Evolutionary conservation across 768 basidiomycete genomes (phyloP).

Genomic region (Pholiota microspora): DNA sequence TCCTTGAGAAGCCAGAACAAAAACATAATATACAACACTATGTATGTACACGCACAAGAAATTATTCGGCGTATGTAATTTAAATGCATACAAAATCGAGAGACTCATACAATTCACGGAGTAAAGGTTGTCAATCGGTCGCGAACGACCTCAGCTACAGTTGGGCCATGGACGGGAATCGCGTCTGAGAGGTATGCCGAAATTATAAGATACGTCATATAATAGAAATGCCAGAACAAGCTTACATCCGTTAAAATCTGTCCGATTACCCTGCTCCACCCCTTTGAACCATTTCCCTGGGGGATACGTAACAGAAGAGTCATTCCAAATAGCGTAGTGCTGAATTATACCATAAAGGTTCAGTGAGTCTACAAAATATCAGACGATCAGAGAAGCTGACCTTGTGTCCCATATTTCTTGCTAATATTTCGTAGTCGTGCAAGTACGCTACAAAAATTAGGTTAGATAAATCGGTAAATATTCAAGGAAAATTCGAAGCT

Average conservation of each 20-base stretch:
- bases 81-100: no score
- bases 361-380: neutral
- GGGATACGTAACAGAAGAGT: constrained; percentile 16
- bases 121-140: constrained; percentile 37
- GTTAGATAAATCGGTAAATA: neutral
- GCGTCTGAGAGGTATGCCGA: constrained; percentile 11
- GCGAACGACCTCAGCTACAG: constrained; percentile 56
- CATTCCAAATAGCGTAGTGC: constrained; percentile 25
- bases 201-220: neutral
- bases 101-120: neutral
- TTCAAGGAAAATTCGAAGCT: neutral
- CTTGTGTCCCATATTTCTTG: constrained; percentile 39
- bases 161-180: constrained; percentile 64
- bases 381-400: constrained; percentile 19
- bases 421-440: constrained; percentile 39
- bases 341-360: neutral
- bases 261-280: constrained; percentile 6
- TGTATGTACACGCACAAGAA: no score
- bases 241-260: constrained; percentile 14
- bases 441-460: constrained; percentile 22
- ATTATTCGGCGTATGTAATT: no score
- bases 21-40: neutral
- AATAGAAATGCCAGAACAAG: neutral
- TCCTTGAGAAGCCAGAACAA: neutral
- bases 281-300: constrained; percentile 18